Conservation (phyloP, 1,139 yeast species). For the Wickerhamomyces sp. region DNA sequence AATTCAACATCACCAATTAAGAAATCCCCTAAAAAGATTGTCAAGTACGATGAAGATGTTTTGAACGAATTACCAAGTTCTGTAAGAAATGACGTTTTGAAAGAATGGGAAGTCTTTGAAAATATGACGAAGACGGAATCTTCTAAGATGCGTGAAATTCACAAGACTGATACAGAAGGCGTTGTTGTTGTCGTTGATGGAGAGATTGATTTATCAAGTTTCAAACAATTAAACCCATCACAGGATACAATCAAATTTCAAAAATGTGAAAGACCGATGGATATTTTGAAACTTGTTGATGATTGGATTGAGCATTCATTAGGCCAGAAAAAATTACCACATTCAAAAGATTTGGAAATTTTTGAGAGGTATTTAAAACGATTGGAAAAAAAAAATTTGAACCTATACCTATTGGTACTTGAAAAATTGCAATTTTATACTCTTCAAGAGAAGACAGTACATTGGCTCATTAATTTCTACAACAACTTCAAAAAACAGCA, state of each 20-base stretch:
- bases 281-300: constrained; percentile 33
- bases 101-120: constrained; percentile 33
- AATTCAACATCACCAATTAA: constrained; percentile 15
- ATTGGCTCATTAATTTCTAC: no score
- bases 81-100: constrained; percentile 35
- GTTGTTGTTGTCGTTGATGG: no score
- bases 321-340: constrained; percentile 54
- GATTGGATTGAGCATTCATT: constrained; percentile 48
- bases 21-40: constrained; percentile 8
- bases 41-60: constrained; percentile 32
- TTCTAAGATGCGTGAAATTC: constrained; percentile 17
- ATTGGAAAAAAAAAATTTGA: constrained; percentile 4
- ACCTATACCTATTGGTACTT: constrained; percentile 5
- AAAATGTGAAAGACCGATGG: constrained; percentile 27
- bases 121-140: constrained; percentile 32
- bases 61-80: constrained; percentile 44
- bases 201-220: constrained; percentile 23
- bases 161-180: constrained; percentile 13
- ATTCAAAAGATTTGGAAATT: constrained; percentile 44
- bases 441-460: no score
- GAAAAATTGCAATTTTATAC: no score
- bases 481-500: no score
- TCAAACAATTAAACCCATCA: constrained; percentile 19
- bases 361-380: constrained; percentile 29
- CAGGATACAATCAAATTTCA: constrained; percentile 40